Conservation (phyloP, 257 asterid species). For the Solanum pimpinellifolium region DNA sequence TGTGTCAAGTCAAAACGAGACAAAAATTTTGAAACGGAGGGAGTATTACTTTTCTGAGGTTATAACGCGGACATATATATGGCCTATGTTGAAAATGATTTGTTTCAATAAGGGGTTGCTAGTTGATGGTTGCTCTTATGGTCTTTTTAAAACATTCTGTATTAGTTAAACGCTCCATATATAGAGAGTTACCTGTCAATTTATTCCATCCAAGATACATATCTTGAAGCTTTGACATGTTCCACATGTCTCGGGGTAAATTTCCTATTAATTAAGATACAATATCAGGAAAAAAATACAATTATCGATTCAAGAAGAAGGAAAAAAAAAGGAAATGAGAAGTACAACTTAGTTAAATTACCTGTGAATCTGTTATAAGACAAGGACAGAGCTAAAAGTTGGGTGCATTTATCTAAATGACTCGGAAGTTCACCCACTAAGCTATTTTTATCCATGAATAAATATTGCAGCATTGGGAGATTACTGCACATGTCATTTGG, state of each 20-base stretch:
- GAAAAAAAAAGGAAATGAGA: not conserved
- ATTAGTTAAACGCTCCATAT: not conserved
- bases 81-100: not conserved
- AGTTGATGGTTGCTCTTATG: not conserved
- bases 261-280: not conserved
- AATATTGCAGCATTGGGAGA: not conserved
- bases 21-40: not conserved
- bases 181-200: not conserved
- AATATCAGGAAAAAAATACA: not conserved
- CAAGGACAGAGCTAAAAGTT: not conserved
- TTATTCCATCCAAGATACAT: conserved; percentile 1
- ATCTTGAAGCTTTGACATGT: conserved; percentile 2
- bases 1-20: not conserved
- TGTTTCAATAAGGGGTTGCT: not conserved
- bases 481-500: not conserved
- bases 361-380: conserved; percentile 10
- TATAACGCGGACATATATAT: not conserved
- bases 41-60: not conserved
- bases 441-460: not conserved
- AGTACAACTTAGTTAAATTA: not conserved
- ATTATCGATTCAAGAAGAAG: not conserved
- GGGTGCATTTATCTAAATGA: not conserved
- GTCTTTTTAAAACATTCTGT: not conserved
- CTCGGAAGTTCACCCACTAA: conserved; percentile 1
- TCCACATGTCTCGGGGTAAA: conserved; percentile 4